These are phyloP conservation scores for Scheffersomyces stambukii DNA, from an alignment of 1,139 yeast species.

Conservation along the genomic window DNA sequence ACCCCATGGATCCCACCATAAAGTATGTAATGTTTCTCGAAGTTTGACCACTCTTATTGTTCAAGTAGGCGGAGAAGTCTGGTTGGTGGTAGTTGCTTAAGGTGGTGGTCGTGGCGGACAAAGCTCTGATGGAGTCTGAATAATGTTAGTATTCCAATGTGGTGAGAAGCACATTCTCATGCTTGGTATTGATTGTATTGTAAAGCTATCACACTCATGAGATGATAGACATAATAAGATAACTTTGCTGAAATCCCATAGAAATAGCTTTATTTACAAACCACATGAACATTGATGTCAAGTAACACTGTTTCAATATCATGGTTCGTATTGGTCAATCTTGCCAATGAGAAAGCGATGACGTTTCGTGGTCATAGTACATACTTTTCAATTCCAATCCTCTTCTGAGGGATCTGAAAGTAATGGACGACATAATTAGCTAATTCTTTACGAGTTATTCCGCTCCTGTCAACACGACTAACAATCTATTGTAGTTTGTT, in stretches of 20 bases:
- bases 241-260: too few relatives aligned
- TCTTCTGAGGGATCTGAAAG: constrained; percentile 53
- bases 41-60: constrained; percentile 67
- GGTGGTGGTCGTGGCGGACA: constrained; percentile 46
- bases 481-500: constrained; percentile 6
- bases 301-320: neutral
- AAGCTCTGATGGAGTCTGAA: constrained; percentile 30
- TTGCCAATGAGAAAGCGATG: neutral
- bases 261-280: too few relatives aligned
- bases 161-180: neutral
- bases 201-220: too few relatives aligned
- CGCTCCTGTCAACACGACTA: constrained; percentile 1
- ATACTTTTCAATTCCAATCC: constrained; percentile 43
- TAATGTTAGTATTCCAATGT: constrained; percentile 11
- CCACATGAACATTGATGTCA: neutral
- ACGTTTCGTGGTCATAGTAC: constrained; percentile 8
- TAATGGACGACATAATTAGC: constrained; percentile 36
- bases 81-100: constrained; percentile 87
- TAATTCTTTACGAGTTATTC: constrained; percentile 3
- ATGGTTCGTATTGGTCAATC: too few relatives aligned
- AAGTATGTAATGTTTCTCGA: constrained; percentile 88
- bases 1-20: constrained; percentile 97
- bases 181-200: neutral
- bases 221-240: too few relatives aligned
- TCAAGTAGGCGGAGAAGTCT: constrained; percentile 79